Conservation (phyloP, 768 basidiomycete genomes). For the Hypholoma sublateritium region DNA sequence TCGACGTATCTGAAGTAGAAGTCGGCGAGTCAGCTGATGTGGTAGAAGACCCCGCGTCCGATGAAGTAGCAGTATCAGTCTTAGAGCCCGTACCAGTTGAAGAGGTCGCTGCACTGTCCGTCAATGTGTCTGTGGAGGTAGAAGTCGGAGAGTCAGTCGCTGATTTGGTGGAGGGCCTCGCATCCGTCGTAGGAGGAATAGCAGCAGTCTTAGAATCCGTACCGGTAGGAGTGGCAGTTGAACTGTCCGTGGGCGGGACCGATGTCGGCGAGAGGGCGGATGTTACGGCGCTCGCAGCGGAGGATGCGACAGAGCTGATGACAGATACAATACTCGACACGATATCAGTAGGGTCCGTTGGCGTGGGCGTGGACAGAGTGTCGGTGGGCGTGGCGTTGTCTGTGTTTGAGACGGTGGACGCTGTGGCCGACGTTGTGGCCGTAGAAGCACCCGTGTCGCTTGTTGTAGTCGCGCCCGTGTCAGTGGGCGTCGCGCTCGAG, state of each 20-base stretch:
- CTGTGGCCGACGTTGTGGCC: neutral
- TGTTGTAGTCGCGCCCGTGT: too few relatives aligned
- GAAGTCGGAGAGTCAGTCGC: neutral
- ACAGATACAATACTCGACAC: neutral
- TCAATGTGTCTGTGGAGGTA: neutral
- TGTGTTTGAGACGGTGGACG: neutral
- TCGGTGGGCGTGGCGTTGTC: neutral
- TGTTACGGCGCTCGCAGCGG: neutral
- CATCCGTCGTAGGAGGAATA: neutral
- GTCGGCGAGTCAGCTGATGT: neutral
- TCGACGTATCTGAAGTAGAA: neutral
- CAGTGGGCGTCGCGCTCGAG: too few relatives aligned
- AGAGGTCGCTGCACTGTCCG: neutral
- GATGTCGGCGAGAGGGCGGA: neutral
- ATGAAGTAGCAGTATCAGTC: neutral
- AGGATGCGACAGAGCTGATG: neutral
- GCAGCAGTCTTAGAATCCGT: neutral
- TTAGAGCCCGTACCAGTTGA: neutral
- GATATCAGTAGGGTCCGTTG: neutral
- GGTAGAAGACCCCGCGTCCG: slow-evolving; percentile 1
- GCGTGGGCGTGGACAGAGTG: neutral
- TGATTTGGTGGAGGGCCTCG: neutral
- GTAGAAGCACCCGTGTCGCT: neutral
- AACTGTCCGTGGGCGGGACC: neutral
- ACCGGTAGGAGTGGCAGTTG: neutral